Base-by-base conservation (phyloP, 441 rosid species). In the Flueggea neowawraea region DNA sequence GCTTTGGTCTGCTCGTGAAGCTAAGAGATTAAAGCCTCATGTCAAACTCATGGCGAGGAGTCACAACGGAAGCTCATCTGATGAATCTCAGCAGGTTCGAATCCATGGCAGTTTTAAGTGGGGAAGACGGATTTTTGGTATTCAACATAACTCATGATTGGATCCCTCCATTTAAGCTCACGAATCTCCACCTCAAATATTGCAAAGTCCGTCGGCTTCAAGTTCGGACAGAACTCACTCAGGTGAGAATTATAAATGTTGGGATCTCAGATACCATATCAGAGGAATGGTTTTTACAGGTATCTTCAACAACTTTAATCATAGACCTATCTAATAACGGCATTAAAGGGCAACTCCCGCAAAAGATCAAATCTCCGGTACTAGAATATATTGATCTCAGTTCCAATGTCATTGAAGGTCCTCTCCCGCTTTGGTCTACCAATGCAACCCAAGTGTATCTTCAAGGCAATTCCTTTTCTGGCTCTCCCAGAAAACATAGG, bases 381-480 rank as follows among this genome's bases (percentile, higher is more conserved):
- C 31, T 60, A 33, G 41, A 54, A 6, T 6, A 4, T 7, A 15
- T 67, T 16, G 62, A 70, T 57, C 64, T 75, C 36, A 64, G 61
- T 56, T 68, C 55, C 7, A 64, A 71, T 51, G n/a, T 12, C 11
- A 70, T 75, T 68, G 68, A 60, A 22, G 79, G 79, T 62, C 57
- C 57, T 28, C 48, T 70, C 44, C 79, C 75, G 0, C 65, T 54
- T 48, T 75, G 72, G 73, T 68, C 79, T 12, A 55, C 68, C 2
- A 75, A 71, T 22, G 55, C 54, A 31, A 66, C 63, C 0, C 63
- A 22, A 59, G n/a, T 68, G 11, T 60, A 57, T 59, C 80, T 86
- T 54, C 62, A 80, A 4, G 72, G 67, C 59, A 86, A 82, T 73
- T 68, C 66, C 44, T 75, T 84, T 76, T 84, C 87, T 0, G 89